These are phyloP conservation scores for Bassia scoparia DNA, from an alignment of 148 eudicot species.

Conservation along the genomic window DNA sequence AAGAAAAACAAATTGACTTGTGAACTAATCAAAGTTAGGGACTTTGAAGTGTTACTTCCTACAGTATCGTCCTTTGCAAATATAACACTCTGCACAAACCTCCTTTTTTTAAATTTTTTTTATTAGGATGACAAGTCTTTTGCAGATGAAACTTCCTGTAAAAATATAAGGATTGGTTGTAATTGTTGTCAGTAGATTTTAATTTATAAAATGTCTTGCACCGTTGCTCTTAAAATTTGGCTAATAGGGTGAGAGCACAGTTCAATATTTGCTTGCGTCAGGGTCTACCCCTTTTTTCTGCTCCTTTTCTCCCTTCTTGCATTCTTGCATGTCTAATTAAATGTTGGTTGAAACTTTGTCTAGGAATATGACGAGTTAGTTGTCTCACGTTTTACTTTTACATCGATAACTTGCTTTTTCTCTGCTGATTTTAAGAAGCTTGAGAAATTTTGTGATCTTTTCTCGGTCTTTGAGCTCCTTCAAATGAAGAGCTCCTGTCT, in stretches of 20 bases:
- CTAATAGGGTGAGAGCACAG: neutral
- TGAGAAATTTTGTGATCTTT: neutral
- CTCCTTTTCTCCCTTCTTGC: neutral
- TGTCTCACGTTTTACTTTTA: neutral
- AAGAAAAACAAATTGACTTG: neutral
- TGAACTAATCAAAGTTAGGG: neutral
- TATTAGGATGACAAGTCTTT: neutral
- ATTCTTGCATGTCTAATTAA: neutral
- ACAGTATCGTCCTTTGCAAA: neutral
- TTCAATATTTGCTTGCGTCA: neutral
- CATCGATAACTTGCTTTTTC: too few species aligned
- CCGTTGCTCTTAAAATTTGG: neutral
- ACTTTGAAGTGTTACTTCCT: neutral
- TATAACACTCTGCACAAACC: neutral
- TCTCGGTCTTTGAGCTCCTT: neutral
- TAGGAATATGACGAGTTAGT: neutral
- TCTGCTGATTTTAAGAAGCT: neutral
- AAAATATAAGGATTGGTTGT: neutral
- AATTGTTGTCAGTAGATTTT: neutral
- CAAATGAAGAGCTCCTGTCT: too few species aligned
- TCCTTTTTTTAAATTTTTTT: too few species aligned
- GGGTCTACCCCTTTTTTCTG: neutral
- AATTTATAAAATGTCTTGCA: neutral
- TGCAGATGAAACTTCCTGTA: neutral
- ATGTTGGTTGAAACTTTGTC: neutral